Evolutionary conservation across 179 eudicot species (phyloP).

Genomic region (Silene coronaria): DNA sequence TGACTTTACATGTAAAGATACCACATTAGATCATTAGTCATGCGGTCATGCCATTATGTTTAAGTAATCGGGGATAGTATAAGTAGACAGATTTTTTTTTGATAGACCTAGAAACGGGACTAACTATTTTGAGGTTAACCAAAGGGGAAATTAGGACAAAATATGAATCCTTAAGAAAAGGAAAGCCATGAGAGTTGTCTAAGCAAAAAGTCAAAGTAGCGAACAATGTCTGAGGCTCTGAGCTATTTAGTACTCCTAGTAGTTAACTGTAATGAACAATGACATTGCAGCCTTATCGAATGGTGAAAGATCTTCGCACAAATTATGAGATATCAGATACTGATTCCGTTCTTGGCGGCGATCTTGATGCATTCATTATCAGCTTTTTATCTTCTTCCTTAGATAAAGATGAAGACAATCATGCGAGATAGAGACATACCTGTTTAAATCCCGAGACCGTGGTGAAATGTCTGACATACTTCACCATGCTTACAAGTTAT

Average conservation of each 20-base stretch:
- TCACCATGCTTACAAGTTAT: background rate
- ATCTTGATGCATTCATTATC: constrained; percentile 79
- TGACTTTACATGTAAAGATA: too few species aligned
- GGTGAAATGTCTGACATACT: background rate
- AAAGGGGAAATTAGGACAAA: too few species aligned
- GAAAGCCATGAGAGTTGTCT: background rate
- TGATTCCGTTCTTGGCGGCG: constrained; percentile 94
- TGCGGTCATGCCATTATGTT: too few species aligned
- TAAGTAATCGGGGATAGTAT: too few species aligned
- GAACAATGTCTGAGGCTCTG: background rate
- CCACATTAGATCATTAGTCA: too few species aligned
- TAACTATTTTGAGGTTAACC: too few species aligned
- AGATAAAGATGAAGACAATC: constrained; percentile 51
- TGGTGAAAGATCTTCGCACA: constrained; percentile 96
- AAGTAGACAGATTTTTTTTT: too few species aligned
- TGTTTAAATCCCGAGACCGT: background rate
- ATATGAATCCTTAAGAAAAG: background rate
- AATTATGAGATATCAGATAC: constrained; percentile 89
- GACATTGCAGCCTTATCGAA: constrained; percentile 76
- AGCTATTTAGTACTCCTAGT: background rate
- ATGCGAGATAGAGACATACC: background rate
- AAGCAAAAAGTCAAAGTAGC: background rate
- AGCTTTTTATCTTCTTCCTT: constrained; percentile 68
- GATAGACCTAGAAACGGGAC: too few species aligned
- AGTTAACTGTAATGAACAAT: background rate